Evolutionary conservation across 1,284 basidiomycete genomes (phyloP).

Genomic region (Malassezia vespertilionis): DNA sequence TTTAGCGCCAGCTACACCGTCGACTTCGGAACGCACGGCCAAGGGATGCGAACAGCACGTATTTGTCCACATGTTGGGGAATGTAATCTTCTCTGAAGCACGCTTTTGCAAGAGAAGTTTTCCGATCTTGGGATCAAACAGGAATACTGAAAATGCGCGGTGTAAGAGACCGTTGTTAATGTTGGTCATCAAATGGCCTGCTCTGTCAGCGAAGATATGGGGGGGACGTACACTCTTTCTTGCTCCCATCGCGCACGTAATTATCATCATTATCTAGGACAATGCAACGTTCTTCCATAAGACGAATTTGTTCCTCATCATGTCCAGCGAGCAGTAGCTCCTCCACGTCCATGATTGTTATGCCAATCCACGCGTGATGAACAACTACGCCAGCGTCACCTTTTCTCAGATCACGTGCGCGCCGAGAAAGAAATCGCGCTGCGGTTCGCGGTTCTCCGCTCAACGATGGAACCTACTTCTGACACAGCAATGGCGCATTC

Average conservation of each 20-base stretch:
- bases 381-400: not conserved
- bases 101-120: slow-evolving; percentile 90
- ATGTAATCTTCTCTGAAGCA: slow-evolving; percentile 95
- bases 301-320: slow-evolving; percentile 53
- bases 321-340: slow-evolving; percentile 37
- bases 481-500: not conserved
- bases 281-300: slow-evolving; percentile 98
- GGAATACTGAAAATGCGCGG: slow-evolving; percentile 93
- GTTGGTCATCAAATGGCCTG: slow-evolving; percentile 95
- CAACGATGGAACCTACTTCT: not conserved
- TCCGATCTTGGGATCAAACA: slow-evolving; percentile 87
- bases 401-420: not conserved
- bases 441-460: not conserved
- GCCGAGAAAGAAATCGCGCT: not conserved
- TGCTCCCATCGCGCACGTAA: slow-evolving; percentile 54
- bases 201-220: not conserved
- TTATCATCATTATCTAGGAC: slow-evolving; percentile 81
- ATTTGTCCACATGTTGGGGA: slow-evolving; percentile 99
- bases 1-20: slow-evolving; percentile 58
- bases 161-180: slow-evolving; percentile 89
- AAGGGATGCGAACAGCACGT: slow-evolving; percentile 98
- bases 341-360: not conserved
- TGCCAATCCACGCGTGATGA: not conserved
- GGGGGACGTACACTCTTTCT: slow-evolving; percentile 75
- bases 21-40: slow-evolving; percentile 62